Evolutionary conservation across 169 alveolate genomes (phyloP), one percentile per base, ranked within the genome.

Genomic region (Sarcocystis neurona): DNA sequence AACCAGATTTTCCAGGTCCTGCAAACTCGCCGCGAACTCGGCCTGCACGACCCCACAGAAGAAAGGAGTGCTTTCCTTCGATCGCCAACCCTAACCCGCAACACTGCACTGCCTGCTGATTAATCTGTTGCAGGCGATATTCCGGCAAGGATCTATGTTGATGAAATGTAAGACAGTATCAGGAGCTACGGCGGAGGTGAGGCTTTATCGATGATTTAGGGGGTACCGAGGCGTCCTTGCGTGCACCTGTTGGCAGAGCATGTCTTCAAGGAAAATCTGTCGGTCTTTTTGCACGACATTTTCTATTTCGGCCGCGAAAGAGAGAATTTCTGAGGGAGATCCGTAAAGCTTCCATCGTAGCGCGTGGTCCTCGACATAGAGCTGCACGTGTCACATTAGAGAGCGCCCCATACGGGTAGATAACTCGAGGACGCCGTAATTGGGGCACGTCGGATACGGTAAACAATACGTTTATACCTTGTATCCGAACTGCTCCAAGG

Each of bases 301-400:
- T 20, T 94, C 93, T 53, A 95, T 96, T 47, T 84, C 90, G 37
- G 93, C 96, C 46, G 95, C 95, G 30, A 95, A 88, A 74, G 95
- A 96, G 41, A 94, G 79, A 4, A 95, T 94, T 90, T 94, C 95
- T 84, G 94, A 93, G 32, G 99, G 98, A 44, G 97, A 95, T 56
- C 97, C 98, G 87, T 92, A 96, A 60, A 96, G 93, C 72, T 88
- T 87, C 97, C 98, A 97, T 78, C 96, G 96, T 44, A 95, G 91
- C 74, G 95, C 95, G 39, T 95, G 87, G 80, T 97, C 98, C 58
- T 94, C 94, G 75, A 89, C 94, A 68, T 95, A 87, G 92, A 94
- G 94, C 90, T 94, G 88, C 44, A 63, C 78, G 47, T 53, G 79
- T 50, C 48, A 53, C 86, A 77, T 46, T 48, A 37, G 44, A 87